phyloP scores from a whole-genome alignment of 1,284 basidiomycete species.

The Ganoderma lucidum region DNA sequence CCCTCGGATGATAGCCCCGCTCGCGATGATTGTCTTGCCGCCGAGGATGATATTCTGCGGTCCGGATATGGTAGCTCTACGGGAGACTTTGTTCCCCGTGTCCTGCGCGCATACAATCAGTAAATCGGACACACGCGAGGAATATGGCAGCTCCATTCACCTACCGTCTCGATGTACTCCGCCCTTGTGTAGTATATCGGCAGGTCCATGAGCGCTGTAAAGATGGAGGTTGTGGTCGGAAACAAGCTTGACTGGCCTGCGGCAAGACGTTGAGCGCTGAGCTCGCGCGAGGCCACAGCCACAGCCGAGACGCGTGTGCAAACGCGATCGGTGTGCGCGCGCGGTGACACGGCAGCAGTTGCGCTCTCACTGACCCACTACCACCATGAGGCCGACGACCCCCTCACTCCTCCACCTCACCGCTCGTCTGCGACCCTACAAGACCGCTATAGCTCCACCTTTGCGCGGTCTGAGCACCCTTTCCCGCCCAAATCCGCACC shows the following conservation, averaged over 20 bases:
- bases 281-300: neutral
- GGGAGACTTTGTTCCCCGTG: constrained; percentile 80
- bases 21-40: constrained; percentile 96
- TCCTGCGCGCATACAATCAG: constrained; percentile 38
- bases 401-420: constrained; percentile 10
- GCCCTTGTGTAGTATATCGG: constrained; percentile 79
- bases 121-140: neutral
- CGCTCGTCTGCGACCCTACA: constrained; percentile 9
- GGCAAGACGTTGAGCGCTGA: constrained; percentile 19
- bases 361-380: neutral
- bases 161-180: constrained; percentile 85
- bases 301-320: constrained; percentile 2
- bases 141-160: constrained; percentile 30
- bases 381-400: constrained; percentile 23
- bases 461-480: constrained; percentile 21
- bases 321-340: constrained; percentile 2
- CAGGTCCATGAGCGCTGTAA: constrained; percentile 56
- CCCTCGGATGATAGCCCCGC: constrained; percentile 87
- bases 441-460: neutral
- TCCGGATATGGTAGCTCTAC: constrained; percentile 92
- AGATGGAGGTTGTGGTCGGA: constrained; percentile 17
- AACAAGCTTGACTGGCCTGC: constrained; percentile 8
- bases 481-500: neutral
- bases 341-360: too few species aligned
- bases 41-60: constrained; percentile 97